Evolutionary conservation across 2,329 filamentous ascomycete species (phyloP), one percentile per base, ranked within the genome.

Genomic region (Talaromyces verruculosus): DNA sequence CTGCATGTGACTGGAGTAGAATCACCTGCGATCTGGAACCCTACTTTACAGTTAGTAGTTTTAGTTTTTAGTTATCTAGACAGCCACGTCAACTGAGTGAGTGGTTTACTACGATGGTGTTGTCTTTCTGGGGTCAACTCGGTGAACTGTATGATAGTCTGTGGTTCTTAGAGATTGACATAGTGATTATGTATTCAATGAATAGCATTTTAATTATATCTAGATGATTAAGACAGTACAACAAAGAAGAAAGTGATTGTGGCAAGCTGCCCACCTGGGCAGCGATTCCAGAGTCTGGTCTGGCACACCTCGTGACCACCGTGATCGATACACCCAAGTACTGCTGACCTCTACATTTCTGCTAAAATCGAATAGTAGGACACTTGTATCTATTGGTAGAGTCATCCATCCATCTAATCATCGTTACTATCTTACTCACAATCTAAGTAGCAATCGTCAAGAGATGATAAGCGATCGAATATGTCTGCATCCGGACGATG

Each of bases 1-100:
- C 53, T 57, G 64, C 64, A 66, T 66, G 64, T 66, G 64, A 66
- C 64, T 19, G 5, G 17, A 7, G 13, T 7, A 7, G 3, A 49
- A 66, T 62, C 64, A 65, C 64, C 64, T 65, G 64, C 61, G 28
- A 28, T 30, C 49, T 39, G 49, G 64, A 66, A 66, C 64, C 64
- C 64, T 66, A 66, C 41, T 62, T 41, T n/a, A n/a, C n/a, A n/a
- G n/a, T n/a, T n/a, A n/a, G n/a, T n/a, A n/a, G n/a, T n/a, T n/a
- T n/a, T 57, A n/a, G 17, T 25, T 53, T n/a, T 25, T 28, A 5
- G 25, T 37, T 37, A 13, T 22, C 28, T 1, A 2, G 39, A 15
- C 22, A 11, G 61, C 61, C 61, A 63, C 61, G 61, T 63, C 61
- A 55, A 63, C 47, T 15, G 5, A 7, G 10, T 7, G 45, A 7